A percentile compares a stretch with the other conserved stretches of the same genome.
Evolutionary conservation across 805 yeast species (phyloP).

Genomic region (Isabelozyma pseudorhagii): DNA sequence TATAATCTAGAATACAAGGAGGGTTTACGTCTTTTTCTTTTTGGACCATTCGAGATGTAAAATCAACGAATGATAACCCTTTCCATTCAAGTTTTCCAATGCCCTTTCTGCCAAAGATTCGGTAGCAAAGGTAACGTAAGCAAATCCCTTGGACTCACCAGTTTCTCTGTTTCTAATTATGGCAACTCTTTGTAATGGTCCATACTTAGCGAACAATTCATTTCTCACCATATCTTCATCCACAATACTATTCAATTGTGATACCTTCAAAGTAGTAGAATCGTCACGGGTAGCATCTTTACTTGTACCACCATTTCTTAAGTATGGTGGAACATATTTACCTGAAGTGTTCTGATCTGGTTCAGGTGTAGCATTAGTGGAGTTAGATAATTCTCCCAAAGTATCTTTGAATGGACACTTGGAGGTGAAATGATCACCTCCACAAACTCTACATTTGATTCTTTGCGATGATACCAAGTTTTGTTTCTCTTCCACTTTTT

Average conservation of each 20-base stretch:
- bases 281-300: constrained; percentile 66
- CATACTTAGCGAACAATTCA: constrained; percentile 68
- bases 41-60: constrained; percentile 47
- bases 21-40: constrained; percentile 30
- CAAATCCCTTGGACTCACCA: constrained; percentile 92
- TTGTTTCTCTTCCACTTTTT: constrained; percentile 44
- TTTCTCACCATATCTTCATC: constrained; percentile 76
- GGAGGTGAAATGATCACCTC: constrained; percentile 88
- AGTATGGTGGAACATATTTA: constrained; percentile 44
- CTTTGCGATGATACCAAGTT: constrained; percentile 38
- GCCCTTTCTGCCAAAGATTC: constrained; percentile 74
- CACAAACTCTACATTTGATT: constrained; percentile 83
- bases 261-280: constrained; percentile 79
- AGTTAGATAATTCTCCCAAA: constrained; percentile 51
- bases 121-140: constrained; percentile 79
- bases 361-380: constrained; percentile 35
- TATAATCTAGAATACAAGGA: constrained; percentile 4
- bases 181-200: constrained; percentile 68
- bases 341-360: constrained; percentile 10
- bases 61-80: constrained; percentile 89
- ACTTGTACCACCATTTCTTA: constrained; percentile 38
- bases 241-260: constrained; percentile 84
- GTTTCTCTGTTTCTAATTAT: constrained; percentile 90
- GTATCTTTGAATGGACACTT: constrained; percentile 96
- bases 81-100: constrained; percentile 73